These are phyloP conservation scores for Penicillium longicatenatum DNA, from an alignment of 495 filamentous ascomycete genomes.

Conservation along the genomic window DNA sequence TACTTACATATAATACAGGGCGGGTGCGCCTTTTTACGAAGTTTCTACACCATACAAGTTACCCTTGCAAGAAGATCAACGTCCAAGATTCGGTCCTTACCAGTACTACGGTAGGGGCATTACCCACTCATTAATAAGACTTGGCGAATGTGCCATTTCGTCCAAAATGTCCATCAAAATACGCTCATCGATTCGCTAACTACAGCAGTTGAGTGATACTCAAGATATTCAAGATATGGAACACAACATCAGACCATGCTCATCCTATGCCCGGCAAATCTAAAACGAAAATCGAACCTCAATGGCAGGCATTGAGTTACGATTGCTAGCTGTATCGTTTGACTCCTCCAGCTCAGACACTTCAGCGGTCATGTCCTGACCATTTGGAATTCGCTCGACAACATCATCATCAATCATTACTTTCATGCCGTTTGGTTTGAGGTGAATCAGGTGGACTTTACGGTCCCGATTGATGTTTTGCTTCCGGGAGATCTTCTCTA, in stretches of 20 bases:
- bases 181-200: neutral
- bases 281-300: neutral
- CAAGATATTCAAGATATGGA: neutral
- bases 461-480: neutral
- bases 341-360: neutral
- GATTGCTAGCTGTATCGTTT: neutral
- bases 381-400: slow-evolving; percentile 5
- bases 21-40: too few relatives aligned
- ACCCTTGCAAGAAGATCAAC: too few relatives aligned
- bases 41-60: too few relatives aligned
- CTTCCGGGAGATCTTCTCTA: slow-evolving; percentile 1
- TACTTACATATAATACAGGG: too few relatives aligned
- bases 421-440: slow-evolving; percentile 5
- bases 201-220: neutral
- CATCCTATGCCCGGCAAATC: neutral
- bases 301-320: neutral
- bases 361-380: slow-evolving; percentile 10
- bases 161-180: neutral
- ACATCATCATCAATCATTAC: slow-evolving; percentile 9
- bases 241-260: neutral
- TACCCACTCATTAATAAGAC: neutral
- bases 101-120: too few relatives aligned
- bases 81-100: too few relatives aligned
- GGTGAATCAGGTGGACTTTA: neutral
- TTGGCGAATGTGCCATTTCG: neutral